Base-by-base conservation (phyloP, 805 yeast genomes). In the Schwanniomyces yamadae region DNA sequence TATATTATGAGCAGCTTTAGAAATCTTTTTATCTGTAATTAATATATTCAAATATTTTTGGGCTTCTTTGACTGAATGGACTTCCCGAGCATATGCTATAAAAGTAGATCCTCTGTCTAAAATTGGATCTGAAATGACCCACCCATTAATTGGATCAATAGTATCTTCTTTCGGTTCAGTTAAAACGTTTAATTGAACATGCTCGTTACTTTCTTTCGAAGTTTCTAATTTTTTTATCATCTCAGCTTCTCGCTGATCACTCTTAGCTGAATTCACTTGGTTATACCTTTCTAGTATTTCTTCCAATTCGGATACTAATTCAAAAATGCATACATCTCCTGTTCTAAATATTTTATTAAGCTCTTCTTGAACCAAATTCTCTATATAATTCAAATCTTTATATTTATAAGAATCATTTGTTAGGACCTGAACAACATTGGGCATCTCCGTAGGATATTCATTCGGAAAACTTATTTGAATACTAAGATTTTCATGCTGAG, bases 101-200 rank as follows among this genome's bases (percentile, higher is more conserved):
- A 91, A 91, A 1, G 87, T 81, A 0, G 96, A 88, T 10, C 86
- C 88, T 37, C 97, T 65, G 56, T 91, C 99, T 1, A 72, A 63
- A 1, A 90, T 73, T 0, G 95, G 84, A 1, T 84, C 95, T 1
- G 95, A 82, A 8, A 72, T 69, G 0, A 63, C 51, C 98, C 98
- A 93, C 1, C 82, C 84, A 26, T 67, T 74, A n/a, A 84, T 56
- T 0, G 77, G 77, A 44, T 83, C 77, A 0, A 46, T 22, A 19
- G 6, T 55, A 5, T 45, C 58, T 36, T 52, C 67, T 29, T 57
- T 63, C 9, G 51, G 59, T 3, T 15, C n/a, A 6, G 20, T 11
- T 4, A 10, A 11, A 16, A 16, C 17, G n/a, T 20, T 17, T n/a
- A 3, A 16, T 10, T 9, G 34, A 11, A 33, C 16, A 2, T 14